phyloP scores from a whole-genome alignment of 2,329 filamentous ascomycete genomes.

The Orbilia brochopaga region DNA sequence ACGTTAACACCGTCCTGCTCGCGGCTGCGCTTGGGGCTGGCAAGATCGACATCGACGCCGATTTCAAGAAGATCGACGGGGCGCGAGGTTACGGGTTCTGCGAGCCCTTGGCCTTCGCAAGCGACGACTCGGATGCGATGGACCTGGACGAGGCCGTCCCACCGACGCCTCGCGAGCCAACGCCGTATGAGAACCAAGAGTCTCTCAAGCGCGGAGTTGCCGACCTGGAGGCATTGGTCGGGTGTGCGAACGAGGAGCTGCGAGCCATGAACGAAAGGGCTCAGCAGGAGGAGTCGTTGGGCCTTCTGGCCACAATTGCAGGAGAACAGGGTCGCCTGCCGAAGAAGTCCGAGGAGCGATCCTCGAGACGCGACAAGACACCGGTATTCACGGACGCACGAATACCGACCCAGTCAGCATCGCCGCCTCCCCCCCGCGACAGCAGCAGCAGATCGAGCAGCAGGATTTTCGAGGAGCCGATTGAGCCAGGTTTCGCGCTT shows the following conservation, averaged over 20 bases:
- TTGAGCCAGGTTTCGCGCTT: slow-evolving; percentile 41
- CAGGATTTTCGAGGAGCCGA: slow-evolving; percentile 19
- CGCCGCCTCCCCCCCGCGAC: slow-evolving; percentile 28
- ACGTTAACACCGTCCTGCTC: slow-evolving; percentile 11
- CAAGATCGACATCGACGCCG: slow-evolving; percentile 8
- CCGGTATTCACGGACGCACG: slow-evolving; percentile 12
- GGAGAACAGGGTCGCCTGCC: slow-evolving; percentile 25
- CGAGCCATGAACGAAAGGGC: not conserved
- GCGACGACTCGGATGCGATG: not conserved
- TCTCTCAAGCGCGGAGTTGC: not conserved
- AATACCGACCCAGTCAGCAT: slow-evolving; percentile 18
- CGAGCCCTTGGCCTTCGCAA: slow-evolving; percentile 3
- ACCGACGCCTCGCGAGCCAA: not conserved
- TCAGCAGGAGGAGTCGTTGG: not conserved
- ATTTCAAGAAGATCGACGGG: slow-evolving; percentile 12
- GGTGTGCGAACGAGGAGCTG: slow-evolving; percentile 6
- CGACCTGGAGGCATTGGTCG: slow-evolving; percentile 16
- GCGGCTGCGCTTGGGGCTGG: slow-evolving; percentile 17
- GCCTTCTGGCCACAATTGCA: slow-evolving; percentile 12
- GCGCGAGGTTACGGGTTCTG: slow-evolving; percentile 24
- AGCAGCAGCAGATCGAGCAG: slow-evolving; percentile 29
- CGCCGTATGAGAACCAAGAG: not conserved
- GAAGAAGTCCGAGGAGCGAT: not conserved
- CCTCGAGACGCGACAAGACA: slow-evolving; percentile 1
- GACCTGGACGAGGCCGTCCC: not conserved